A percentile compares a stretch with the other conserved stretches of the same genome.
Evolutionary conservation across 257 asterid genomes (phyloP).

Genomic region (Scutellaria baicalensis): DNA sequence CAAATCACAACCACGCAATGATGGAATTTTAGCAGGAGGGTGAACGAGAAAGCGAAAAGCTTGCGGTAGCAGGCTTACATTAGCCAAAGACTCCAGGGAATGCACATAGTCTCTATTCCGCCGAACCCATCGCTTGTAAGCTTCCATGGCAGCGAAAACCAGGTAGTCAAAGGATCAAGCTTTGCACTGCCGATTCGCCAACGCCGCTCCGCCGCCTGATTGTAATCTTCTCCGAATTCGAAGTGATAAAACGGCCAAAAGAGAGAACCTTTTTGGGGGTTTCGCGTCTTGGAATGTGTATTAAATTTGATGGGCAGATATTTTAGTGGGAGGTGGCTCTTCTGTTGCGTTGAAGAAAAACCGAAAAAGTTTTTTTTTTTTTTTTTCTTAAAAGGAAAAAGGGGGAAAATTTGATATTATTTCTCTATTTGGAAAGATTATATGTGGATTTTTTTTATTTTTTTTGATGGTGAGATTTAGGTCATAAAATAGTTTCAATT

Average conservation of each 20-base stretch:
- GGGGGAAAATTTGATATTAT: neutral
- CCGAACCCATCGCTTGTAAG: constrained; percentile 88
- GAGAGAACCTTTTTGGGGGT: constrained; percentile 12
- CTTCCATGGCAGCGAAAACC: constrained; percentile 51
- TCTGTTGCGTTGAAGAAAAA: neutral
- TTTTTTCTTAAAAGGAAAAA: neutral
- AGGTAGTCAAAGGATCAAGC: neutral
- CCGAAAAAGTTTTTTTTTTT: no score
- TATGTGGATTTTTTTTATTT: no score
- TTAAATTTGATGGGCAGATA: constrained; percentile 9
- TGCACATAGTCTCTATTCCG: constrained; percentile 73
- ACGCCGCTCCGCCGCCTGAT: constrained; percentile 1
- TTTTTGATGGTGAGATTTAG: no score
- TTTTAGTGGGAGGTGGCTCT: neutral
- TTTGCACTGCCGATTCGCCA: neutral
- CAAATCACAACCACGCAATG: no score
- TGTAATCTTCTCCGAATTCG: constrained; percentile 3
- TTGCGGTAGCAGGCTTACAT: constrained; percentile 45
- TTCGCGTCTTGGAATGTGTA: constrained; percentile 5
- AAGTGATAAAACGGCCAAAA: neutral
- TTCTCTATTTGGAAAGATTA: no score
- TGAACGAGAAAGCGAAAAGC: neutral
- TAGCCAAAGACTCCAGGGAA: constrained; percentile 82
- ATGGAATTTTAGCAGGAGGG: no score
- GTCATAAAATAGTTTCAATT: no score